Evolutionary conservation across 805 yeast species (phyloP).

Genomic region (Candida xiaguanensis): DNA sequence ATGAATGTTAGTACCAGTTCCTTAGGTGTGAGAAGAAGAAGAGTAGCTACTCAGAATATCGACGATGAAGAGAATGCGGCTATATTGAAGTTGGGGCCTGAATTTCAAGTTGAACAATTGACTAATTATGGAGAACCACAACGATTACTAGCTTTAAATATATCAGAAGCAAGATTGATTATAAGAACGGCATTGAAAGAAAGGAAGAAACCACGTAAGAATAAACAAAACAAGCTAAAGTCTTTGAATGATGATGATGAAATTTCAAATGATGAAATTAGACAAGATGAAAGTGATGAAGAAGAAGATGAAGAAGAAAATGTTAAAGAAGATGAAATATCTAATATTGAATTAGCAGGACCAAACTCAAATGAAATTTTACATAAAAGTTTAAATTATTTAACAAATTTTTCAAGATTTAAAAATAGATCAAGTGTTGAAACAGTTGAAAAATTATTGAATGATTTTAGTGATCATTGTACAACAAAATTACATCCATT

Average conservation of each 20-base stretch:
- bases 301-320: slow-evolving; percentile 31
- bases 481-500: slow-evolving; percentile 76
- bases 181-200: slow-evolving; percentile 87
- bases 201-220: slow-evolving; percentile 20
- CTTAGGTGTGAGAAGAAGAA: slow-evolving; percentile 77
- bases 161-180: slow-evolving; percentile 85
- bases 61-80: slow-evolving; percentile 94
- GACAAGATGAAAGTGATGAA: slow-evolving; percentile 15
- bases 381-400: slow-evolving; percentile 85
- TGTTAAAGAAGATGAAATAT: slow-evolving; percentile 42
- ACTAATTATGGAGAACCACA: slow-evolving; percentile 77
- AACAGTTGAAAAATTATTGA: slow-evolving; percentile 85
- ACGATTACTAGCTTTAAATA: slow-evolving; percentile 77
- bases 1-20: slow-evolving; percentile 93
- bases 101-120: slow-evolving; percentile 76
- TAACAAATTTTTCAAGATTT: slow-evolving; percentile 83
- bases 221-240: slow-evolving; percentile 20
- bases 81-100: slow-evolving; percentile 83
- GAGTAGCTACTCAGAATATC: slow-evolving; percentile 48
- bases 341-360: slow-evolving; percentile 49
- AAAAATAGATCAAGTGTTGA: slow-evolving; percentile 89
- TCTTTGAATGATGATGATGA: slow-evolving; percentile 1
- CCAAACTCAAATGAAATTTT: slow-evolving; percentile 83
- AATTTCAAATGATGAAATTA: slow-evolving; percentile 6
- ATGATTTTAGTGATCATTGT: slow-evolving; percentile 51